Evolutionary conservation across 129 eudicot species (phyloP).

Genomic region (Ambrosia trifida): DNA sequence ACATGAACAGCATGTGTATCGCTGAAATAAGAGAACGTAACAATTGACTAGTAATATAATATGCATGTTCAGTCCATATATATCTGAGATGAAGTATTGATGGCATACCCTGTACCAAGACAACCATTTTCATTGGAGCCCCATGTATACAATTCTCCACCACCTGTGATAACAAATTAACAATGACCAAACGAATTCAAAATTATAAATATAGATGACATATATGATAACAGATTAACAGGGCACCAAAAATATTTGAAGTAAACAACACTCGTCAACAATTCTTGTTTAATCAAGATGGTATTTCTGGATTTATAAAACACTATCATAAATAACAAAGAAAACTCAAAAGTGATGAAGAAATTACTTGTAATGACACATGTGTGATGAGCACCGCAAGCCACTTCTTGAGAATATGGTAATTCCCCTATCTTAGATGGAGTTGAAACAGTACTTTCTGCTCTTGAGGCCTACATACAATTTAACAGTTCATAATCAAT

Average conservation of each 20-base stretch:
- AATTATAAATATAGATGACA: constrained; percentile 6
- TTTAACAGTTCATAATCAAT: constrained; percentile 17
- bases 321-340: background rate
- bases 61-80: background rate
- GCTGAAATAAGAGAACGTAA: constrained; percentile 41
- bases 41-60: background rate
- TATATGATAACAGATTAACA: background rate
- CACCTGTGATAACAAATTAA: constrained; percentile 40
- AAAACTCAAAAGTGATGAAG: constrained; percentile 7
- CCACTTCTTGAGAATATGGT: constrained; percentile 72
- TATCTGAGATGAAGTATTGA: background rate
- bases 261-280: too few relatives aligned
- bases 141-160: constrained; percentile 83
- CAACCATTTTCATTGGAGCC: constrained; percentile 98
- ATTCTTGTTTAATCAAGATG: too few relatives aligned
- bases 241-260: background rate
- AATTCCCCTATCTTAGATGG: constrained; percentile 55
- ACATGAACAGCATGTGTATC: constrained; percentile 56
- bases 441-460: constrained; percentile 49
- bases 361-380: constrained; percentile 76
- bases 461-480: constrained; percentile 56
- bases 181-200: background rate
- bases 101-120: constrained; percentile 86
- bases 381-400: constrained; percentile 97
- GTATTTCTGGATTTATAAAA: background rate